These are phyloP conservation scores for Lactifluus hygrophoroides DNA, from an alignment of 768 basidiomycete genomes.

Conservation along the genomic window DNA sequence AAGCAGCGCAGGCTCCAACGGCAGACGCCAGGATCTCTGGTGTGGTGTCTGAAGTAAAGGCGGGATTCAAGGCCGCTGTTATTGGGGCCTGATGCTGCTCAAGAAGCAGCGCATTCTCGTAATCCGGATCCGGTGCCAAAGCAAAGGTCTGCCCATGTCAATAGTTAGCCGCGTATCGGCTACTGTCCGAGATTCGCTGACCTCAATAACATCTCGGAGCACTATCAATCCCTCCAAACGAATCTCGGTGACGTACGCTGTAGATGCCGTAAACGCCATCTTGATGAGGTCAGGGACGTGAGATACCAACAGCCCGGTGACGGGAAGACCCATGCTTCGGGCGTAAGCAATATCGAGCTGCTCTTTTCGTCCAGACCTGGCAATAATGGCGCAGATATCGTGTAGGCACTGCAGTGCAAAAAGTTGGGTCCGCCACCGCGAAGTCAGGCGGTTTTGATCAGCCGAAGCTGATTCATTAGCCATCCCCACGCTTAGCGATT, in stretches of 20 bases:
- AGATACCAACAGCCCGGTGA: constrained; percentile 63
- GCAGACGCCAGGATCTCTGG: constrained; percentile 93
- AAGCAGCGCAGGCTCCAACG: constrained; percentile 87
- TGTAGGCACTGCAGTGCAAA: constrained; percentile 93
- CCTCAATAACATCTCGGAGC: constrained; percentile 87
- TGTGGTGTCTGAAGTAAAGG: constrained; percentile 90
- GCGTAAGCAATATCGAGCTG: constrained; percentile 78
- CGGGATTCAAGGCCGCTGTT: constrained; percentile 92
- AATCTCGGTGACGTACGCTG: constrained; percentile 94
- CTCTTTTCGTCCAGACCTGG: constrained; percentile 64
- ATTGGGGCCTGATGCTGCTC: constrained; percentile 99
- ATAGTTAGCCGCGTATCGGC: background rate
- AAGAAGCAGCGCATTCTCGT: constrained; percentile 78
- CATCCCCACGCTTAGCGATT: constrained; percentile 68
- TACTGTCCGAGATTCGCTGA: constrained; percentile 26
- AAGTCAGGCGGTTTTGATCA: constrained; percentile 43
- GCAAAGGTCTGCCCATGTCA: constrained; percentile 65
- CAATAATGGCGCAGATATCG: constrained; percentile 72
- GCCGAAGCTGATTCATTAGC: constrained; percentile 33
- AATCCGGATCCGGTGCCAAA: constrained; percentile 82
- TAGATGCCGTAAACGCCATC: constrained; percentile 97
- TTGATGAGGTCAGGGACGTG: constrained; percentile 89
- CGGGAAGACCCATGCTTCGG: constrained; percentile 45
- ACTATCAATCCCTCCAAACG: constrained; percentile 85
- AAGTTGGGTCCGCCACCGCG: constrained; percentile 93